These are phyloP conservation scores for Cinchona pubescens DNA, from an alignment of 257 asterid genomes.

Conservation along the genomic window DNA sequence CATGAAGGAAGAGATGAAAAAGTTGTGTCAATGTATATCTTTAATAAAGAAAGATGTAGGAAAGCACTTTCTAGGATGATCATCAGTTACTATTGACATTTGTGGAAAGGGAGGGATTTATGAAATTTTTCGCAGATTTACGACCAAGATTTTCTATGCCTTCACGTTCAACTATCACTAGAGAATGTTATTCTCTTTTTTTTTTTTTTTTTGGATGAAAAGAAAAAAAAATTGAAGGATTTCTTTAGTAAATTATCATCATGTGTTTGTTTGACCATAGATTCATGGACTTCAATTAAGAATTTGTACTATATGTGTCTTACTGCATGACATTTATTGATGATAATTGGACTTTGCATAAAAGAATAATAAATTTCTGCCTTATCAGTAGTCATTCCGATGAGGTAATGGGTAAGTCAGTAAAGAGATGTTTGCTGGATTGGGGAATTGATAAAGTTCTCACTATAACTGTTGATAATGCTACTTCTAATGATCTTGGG, in stretches of 20 bases:
- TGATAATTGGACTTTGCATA: background rate
- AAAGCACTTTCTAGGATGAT: background rate
- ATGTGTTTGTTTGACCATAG: background rate
- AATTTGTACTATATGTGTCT: background rate
- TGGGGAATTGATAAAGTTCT: background rate
- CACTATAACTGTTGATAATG: background rate
- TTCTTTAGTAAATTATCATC: background rate
- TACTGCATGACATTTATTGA: background rate
- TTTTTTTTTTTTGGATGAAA: too few relatives aligned
- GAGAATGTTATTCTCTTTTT: too few relatives aligned
- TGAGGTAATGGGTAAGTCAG: background rate
- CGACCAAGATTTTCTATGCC: too few relatives aligned
- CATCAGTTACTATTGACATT: background rate
- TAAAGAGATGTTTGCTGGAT: background rate
- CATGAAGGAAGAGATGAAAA: background rate
- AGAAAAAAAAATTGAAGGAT: background rate
- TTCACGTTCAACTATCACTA: too few relatives aligned
- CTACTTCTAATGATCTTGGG: background rate
- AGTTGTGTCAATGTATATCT: background rate
- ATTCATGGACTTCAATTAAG: background rate
- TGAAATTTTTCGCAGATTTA: too few relatives aligned
- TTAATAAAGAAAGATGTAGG: background rate
- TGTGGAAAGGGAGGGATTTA: background rate
- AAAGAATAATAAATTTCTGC: background rate
- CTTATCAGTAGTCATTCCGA: background rate